Conservation (phyloP, 306 rosid genomes). For the Cucurbita moschata region DNA sequence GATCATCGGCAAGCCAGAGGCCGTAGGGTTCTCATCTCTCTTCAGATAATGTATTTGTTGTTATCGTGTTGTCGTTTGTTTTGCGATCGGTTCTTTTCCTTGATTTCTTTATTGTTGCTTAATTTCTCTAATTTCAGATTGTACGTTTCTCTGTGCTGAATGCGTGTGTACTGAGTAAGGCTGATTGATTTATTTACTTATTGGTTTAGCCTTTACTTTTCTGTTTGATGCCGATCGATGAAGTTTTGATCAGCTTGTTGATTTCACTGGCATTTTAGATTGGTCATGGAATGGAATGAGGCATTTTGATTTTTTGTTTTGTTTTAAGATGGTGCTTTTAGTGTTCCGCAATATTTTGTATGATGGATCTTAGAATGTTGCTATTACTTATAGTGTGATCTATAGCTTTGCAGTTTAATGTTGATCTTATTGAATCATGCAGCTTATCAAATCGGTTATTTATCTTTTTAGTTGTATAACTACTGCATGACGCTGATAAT, state of each 20-base stretch:
- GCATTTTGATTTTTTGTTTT: neutral
- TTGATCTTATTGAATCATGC: neutral
- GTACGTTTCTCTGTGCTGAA: neutral
- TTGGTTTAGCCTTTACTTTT: neutral
- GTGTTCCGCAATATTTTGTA: neutral
- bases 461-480: neutral
- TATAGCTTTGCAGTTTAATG: neutral
- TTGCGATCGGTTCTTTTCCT: neutral
- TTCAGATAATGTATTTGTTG: neutral
- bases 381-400: neutral
- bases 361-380: neutral
- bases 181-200: neutral
- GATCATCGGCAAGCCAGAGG: slow-evolving; percentile 62
- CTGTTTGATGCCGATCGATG: neutral
- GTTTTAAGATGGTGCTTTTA: neutral
- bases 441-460: neutral
- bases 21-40: slow-evolving; percentile 25
- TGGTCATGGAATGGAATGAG: neutral
- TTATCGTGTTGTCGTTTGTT: neutral
- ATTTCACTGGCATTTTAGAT: neutral
- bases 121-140: neutral
- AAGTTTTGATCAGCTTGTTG: neutral
- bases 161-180: neutral
- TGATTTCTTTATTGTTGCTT: neutral
- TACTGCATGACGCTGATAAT: neutral